These are phyloP conservation scores for Jamesozyma hellenica DNA, from an alignment of 805 yeast species.

Conservation along the genomic window DNA sequence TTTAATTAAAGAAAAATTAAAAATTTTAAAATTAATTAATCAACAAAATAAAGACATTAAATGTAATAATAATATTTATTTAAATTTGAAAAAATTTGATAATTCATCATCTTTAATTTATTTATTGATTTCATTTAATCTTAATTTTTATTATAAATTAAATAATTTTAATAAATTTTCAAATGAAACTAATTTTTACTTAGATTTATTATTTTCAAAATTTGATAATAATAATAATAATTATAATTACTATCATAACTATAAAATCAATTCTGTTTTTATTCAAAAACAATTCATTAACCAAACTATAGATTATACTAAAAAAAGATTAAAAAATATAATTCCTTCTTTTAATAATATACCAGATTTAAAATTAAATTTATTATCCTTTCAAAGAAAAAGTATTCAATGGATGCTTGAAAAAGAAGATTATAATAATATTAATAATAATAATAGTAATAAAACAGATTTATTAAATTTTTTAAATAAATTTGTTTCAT, in stretches of 20 bases:
- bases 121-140: conserved; percentile 3
- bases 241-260: not conserved
- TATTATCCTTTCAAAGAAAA: conserved; percentile 26
- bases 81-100: too few species aligned
- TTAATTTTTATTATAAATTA: conserved; percentile 1
- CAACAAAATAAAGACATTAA: conserved; percentile 5
- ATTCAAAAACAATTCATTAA: conserved; percentile 21
- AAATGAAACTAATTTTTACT: conserved; percentile 13
- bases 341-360: conserved; percentile 3
- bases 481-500: conserved; percentile 19
- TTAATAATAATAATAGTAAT: not conserved
- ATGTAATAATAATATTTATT: not conserved
- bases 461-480: conserved; percentile 9
- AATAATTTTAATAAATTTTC: conserved; percentile 20
- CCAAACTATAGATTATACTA: conserved; percentile 18
- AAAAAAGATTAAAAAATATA: conserved; percentile 5
- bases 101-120: too few species aligned
- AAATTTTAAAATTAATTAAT: not conserved
- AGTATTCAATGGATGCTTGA: conserved; percentile 28
- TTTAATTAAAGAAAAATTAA: conserved; percentile 1
- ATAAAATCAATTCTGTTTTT: conserved; percentile 6
- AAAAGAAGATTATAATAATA: conserved; percentile 12
- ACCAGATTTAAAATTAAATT: conserved; percentile 11
- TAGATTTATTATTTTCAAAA: conserved; percentile 17
- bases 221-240: not conserved